Percentiles rank a stretch among this genome's conserved stretches.
Evolutionary conservation across 2,329 filamentous ascomycete species (phyloP).

Genomic region (Colletotrichum musae): DNA sequence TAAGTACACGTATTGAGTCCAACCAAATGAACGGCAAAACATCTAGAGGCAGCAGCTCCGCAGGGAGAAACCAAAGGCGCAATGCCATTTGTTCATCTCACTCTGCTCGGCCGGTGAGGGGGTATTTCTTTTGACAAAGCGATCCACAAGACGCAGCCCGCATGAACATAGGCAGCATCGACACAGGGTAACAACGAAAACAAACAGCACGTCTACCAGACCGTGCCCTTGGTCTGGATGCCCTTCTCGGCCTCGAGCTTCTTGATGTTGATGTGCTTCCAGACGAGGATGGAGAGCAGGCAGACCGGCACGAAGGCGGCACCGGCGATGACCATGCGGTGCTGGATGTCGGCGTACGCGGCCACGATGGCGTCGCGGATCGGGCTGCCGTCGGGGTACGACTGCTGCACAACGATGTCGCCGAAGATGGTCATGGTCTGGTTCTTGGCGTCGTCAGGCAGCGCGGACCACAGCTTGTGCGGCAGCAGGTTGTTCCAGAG

Average conservation of each 20-base stretch:
- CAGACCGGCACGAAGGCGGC: conserved; percentile 52
- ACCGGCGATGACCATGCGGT: conserved; percentile 55
- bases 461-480: conserved; percentile 50
- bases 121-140: conserved; percentile 10
- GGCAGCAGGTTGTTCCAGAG: conserved; percentile 56
- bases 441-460: conserved; percentile 54
- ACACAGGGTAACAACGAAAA: background rate
- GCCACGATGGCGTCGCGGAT: conserved; percentile 60
- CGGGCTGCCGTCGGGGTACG: conserved; percentile 56
- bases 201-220: conserved; percentile 47
- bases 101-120: conserved; percentile 4
- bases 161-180: background rate
- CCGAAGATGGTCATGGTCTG: conserved; percentile 60
- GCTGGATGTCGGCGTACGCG: conserved; percentile 64
- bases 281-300: conserved; percentile 52
- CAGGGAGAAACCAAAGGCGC: background rate
- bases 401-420: conserved; percentile 51
- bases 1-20: conserved; percentile 32
- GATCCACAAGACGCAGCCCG: background rate
- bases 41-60: background rate
- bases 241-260: conserved; percentile 52
- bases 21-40: background rate
- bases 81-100: no score
- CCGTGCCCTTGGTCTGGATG: conserved; percentile 52
- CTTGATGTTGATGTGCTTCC: conserved; percentile 57